Conservation (phyloP, 345 rosid genomes). For the Dipteronia sinensis region DNA sequence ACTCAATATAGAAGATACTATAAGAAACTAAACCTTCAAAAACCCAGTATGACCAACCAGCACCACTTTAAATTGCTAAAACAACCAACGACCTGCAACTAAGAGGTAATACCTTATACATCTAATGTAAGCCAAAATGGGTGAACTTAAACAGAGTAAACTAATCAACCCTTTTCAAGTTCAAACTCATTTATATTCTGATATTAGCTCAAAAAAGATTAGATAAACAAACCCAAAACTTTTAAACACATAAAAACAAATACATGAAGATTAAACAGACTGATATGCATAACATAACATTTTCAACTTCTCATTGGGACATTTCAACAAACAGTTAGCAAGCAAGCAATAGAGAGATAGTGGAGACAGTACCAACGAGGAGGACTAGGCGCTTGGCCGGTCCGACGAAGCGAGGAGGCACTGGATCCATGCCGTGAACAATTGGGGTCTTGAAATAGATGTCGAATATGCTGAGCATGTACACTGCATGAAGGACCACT, state of each 20-base stretch:
- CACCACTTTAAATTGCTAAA: not conserved
- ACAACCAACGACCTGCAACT: not conserved
- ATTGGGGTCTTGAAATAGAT: constrained; percentile 97
- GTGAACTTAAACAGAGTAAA: not conserved
- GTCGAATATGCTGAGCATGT: constrained; percentile 95
- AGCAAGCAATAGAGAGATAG: not conserved
- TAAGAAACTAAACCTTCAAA: not conserved
- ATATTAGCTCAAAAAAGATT: not conserved
- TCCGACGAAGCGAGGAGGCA: constrained; percentile 65
- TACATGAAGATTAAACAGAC: not conserved
- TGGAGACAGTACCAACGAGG: constrained; percentile 55
- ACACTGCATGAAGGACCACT: constrained; percentile 80
- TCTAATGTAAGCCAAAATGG: not conserved
- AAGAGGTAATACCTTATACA: not conserved
- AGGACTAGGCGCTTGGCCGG: constrained; percentile 95
- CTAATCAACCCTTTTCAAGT: not conserved
- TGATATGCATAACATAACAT: not conserved
- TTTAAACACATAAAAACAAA: not conserved
- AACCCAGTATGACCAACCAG: not conserved
- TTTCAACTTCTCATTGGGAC: not conserved
- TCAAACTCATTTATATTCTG: not conserved
- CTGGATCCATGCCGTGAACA: constrained; percentile 94
- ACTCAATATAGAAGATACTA: not conserved
- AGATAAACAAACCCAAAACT: not conserved
- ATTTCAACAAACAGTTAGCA: constrained; percentile 9